Conservation (phyloP, 345 rosid species). For the Kandelia obovata region DNA sequence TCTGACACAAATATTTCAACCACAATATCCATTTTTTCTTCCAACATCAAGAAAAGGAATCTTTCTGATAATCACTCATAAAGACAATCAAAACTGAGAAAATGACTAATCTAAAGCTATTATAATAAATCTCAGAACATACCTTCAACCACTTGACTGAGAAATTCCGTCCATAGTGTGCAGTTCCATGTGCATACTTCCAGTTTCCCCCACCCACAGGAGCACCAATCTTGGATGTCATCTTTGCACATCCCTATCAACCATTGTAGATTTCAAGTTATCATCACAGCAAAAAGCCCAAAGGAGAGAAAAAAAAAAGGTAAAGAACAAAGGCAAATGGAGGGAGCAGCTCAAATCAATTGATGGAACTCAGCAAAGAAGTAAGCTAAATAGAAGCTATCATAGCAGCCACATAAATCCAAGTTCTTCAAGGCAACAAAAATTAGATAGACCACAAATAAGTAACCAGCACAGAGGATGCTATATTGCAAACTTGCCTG, state of each 20-base stretch:
- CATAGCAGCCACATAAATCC: conserved; percentile 1
- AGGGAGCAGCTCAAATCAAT: neutral
- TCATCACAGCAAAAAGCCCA: conserved; percentile 1
- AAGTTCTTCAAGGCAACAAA: neutral
- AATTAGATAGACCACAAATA: neutral
- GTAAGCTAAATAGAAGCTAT: neutral
- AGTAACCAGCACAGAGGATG: conserved; percentile 11
- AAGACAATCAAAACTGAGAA: too few relatives aligned
- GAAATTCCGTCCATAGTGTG: conserved; percentile 94
- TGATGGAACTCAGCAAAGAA: neutral
- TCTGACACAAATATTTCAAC: too few relatives aligned
- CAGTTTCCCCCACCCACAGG: conserved; percentile 86
- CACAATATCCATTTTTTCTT: too few relatives aligned
- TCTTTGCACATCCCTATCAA: conserved; percentile 94
- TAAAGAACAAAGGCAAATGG: too few relatives aligned
- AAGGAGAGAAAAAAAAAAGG: neutral
- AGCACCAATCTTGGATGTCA: conserved; percentile 95
- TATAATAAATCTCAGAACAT: neutral
- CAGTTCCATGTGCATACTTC: conserved; percentile 99
- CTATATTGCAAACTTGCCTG: conserved; percentile 57
- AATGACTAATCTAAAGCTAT: neutral
- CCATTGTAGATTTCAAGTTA: conserved; percentile 16
- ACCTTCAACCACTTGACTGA: conserved; percentile 99
- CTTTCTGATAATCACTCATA: too few relatives aligned
- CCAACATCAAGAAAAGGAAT: too few relatives aligned